Percentiles rank a stretch among this genome's conserved stretches.
These are phyloP conservation scores for Lentinula lateritia DNA, from an alignment of 768 basidiomycete species.

Conservation along the genomic window DNA sequence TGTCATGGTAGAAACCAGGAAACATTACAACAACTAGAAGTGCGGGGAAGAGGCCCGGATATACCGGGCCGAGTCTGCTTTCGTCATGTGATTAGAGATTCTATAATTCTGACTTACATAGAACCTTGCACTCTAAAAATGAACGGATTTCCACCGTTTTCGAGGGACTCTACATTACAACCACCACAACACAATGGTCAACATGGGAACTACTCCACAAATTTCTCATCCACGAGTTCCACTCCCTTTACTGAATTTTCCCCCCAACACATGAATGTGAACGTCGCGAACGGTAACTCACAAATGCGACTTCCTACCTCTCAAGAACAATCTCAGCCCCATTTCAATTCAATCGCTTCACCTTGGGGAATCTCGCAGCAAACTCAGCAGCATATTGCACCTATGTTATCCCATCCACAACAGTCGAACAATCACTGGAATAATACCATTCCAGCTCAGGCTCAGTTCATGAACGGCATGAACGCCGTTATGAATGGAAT, in stretches of 20 bases:
- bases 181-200: not conserved
- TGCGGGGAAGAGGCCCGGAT: not conserved
- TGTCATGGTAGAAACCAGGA: not conserved
- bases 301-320: slow-evolving; percentile 2
- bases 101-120: not conserved
- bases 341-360: not conserved
- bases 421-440: slow-evolving; percentile 23
- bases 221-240: slow-evolving; percentile 29
- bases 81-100: not conserved
- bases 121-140: not conserved
- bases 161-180: not conserved
- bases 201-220: slow-evolving; percentile 10
- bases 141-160: not conserved
- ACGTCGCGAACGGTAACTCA: slow-evolving; percentile 6
- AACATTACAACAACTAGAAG: not conserved
- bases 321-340: not conserved
- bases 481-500: slow-evolving; percentile 8
- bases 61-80: not conserved
- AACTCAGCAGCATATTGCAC: slow-evolving; percentile 18
- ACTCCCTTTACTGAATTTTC: slow-evolving; percentile 24
- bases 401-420: slow-evolving; percentile 14
- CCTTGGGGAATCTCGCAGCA: not conserved
- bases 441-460: slow-evolving; percentile 18
- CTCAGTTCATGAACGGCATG: slow-evolving; percentile 15
- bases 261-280: not conserved